Base-by-base conservation (phyloP, 768 basidiomycete species). In the Pleurotus giganteus region DNA sequence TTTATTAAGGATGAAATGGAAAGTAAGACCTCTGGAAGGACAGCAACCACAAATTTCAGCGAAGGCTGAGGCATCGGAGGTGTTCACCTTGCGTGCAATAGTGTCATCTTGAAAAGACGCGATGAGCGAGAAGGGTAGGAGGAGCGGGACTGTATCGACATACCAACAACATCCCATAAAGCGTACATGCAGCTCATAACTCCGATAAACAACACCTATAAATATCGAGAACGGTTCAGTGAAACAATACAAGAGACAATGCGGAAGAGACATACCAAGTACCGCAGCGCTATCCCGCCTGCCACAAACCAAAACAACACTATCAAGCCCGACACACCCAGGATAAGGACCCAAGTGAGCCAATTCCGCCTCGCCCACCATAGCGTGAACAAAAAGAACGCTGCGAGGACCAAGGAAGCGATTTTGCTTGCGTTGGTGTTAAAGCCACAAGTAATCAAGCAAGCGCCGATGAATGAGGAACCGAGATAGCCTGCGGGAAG, bases 381-480 rank as follows among this genome's bases (percentile, higher is more conserved):
- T 2, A 94, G 76, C 1, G 91, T 94, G 61, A 94, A 77, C 28
- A 95, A 59, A 72, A 94, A 95, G 70, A 93, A 90, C n/a, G 68
- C 88, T 7, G 85, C 94, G 47, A 96, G 76, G 7, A 86, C 84
- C 19, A 96, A 68, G 19, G 83, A 83, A 1, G 91, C 93, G 42
- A 94, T 64, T 66, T 96, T 96, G 71, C 86, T 89, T 3, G 94
- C 94, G 59, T 90, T 86, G 43, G 89, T 92, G 68, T 94, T 82
- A 66, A 94, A 94, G 11, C 91, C 93, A 58, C 90, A 92, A 11
- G 91, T 82, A 56, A 97, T 94, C 36, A 97, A 74, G 41, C 81
- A 80, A 1, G 91, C 94, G 23, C 94, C 94, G 50, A 96, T 91
- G 63, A 96, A 75, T 3, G 87, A 85, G 4, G 90, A 88, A 28